Evolutionary conservation across 2,329 filamentous ascomycete genomes (phyloP).

Genomic region (Trichophyton verrucosum): DNA sequence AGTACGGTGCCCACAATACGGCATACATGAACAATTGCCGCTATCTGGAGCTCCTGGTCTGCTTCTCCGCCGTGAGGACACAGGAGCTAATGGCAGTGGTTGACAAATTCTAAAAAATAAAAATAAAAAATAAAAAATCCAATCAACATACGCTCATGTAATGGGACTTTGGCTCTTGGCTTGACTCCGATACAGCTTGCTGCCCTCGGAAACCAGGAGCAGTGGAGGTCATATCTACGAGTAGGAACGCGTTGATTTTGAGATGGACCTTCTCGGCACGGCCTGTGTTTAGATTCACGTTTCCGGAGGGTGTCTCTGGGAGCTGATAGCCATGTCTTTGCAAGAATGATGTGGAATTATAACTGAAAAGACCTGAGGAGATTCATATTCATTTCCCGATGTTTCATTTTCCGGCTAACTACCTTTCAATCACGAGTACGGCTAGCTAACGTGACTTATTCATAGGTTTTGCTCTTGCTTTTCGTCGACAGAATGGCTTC

Average conservation of each 20-base stretch:
- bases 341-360: slow-evolving; percentile 27
- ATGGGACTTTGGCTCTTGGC: neutral
- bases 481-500: neutral
- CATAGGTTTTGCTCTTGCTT: neutral
- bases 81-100: slow-evolving; percentile 35
- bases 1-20: neutral
- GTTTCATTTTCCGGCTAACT: too few relatives aligned
- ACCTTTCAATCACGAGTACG: too few relatives aligned
- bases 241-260: neutral
- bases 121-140: too few relatives aligned
- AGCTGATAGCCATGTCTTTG: neutral
- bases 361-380: slow-evolving; percentile 39
- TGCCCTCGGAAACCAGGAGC: neutral
- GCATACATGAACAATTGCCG: slow-evolving; percentile 15
- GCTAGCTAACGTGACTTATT: neutral
- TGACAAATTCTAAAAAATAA: slow-evolving; percentile 16
- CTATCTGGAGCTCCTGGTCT: slow-evolving; percentile 30
- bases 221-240: neutral
- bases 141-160: neutral
- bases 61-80: slow-evolving; percentile 31
- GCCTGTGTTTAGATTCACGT: neutral
- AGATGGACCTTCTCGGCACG: neutral
- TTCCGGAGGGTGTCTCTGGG: neutral
- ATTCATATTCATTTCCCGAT: neutral
- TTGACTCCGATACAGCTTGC: neutral